phyloP scores from a whole-genome alignment of 140 eudicot species.

The Flaveria floridana region DNA sequence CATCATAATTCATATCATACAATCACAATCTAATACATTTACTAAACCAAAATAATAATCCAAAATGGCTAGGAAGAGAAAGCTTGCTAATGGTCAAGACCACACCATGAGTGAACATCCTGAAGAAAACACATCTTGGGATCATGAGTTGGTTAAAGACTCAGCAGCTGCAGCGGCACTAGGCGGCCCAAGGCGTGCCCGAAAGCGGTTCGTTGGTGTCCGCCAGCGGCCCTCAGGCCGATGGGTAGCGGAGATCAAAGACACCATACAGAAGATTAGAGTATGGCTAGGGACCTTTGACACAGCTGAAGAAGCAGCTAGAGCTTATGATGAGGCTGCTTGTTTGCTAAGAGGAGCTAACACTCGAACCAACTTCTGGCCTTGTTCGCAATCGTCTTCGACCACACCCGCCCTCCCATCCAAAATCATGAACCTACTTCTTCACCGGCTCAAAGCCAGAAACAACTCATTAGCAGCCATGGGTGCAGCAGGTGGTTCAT shows the following conservation, averaged over 20 bases:
- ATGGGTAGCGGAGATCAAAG: constrained; percentile 89
- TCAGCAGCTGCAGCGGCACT: constrained; percentile 41
- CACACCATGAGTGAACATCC: constrained; percentile 19
- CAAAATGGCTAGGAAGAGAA: constrained; percentile 61
- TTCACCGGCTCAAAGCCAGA: constrained; percentile 67
- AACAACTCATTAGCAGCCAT: constrained; percentile 54
- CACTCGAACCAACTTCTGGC: constrained; percentile 83
- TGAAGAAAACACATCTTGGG: constrained; percentile 45
- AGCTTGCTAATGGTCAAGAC: constrained; percentile 38
- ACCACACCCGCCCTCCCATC: constrained; percentile 77
- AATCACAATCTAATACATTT: constrained; percentile 26
- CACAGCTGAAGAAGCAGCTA: constrained; percentile 84
- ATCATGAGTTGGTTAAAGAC: constrained; percentile 48
- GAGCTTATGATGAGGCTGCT: constrained; percentile 91
- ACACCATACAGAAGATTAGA: constrained; percentile 76
- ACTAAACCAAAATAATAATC: neutral
- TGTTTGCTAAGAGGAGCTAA: constrained; percentile 77
- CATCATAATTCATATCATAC: constrained; percentile 28
- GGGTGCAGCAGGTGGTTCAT: constrained; percentile 33
- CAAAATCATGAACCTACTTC: constrained; percentile 68
- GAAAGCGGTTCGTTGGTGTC: constrained; percentile 76
- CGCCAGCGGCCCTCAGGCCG: constrained; percentile 81
- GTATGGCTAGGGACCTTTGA: constrained; percentile 90
- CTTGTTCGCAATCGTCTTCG: constrained; percentile 48
- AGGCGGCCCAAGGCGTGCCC: constrained; percentile 54